Evolutionary conservation across 2,329 filamentous ascomycete genomes (phyloP).

Genomic region (Cercospora zeae-maydis): DNA sequence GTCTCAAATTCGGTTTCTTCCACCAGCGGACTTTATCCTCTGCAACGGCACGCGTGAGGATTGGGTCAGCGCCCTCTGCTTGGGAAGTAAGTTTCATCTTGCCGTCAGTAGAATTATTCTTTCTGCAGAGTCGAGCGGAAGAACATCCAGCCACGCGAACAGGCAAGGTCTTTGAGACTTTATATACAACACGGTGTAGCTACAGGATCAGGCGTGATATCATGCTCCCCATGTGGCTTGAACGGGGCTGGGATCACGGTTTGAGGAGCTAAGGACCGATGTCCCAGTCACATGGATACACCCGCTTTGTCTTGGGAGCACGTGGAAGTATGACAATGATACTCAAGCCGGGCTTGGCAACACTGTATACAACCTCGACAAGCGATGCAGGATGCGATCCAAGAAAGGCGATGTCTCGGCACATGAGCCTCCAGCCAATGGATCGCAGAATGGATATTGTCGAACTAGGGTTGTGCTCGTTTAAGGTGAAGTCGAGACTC

Average conservation of each 20-base stretch:
- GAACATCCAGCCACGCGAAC: background rate
- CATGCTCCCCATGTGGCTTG: background rate
- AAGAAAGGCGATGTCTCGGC: background rate
- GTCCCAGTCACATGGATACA: background rate
- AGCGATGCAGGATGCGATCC: background rate
- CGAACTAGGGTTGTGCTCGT: background rate
- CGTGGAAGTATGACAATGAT: background rate
- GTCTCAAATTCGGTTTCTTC: slow-evolving; percentile 57
- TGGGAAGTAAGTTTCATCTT: slow-evolving; percentile 14
- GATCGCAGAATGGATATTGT: background rate
- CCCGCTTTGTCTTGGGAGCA: background rate
- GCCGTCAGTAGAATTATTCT: background rate
- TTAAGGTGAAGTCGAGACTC: background rate
- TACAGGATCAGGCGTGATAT: background rate
- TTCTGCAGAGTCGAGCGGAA: background rate
- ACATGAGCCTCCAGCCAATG: background rate
- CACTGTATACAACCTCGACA: background rate
- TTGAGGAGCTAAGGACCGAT: background rate
- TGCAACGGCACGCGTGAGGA: slow-evolving; percentile 33
- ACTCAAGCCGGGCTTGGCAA: slow-evolving; percentile 1
- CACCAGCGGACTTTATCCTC: slow-evolving; percentile 41
- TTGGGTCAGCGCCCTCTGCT: slow-evolving; percentile 19
- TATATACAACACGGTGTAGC: background rate
- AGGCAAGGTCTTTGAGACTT: background rate
- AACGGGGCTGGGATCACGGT: background rate